Evolutionary conservation across 2,329 filamentous ascomycete species (phyloP), one percentile per base, ranked within the genome.

Genomic region (Amesomyces nigricolor): DNA sequence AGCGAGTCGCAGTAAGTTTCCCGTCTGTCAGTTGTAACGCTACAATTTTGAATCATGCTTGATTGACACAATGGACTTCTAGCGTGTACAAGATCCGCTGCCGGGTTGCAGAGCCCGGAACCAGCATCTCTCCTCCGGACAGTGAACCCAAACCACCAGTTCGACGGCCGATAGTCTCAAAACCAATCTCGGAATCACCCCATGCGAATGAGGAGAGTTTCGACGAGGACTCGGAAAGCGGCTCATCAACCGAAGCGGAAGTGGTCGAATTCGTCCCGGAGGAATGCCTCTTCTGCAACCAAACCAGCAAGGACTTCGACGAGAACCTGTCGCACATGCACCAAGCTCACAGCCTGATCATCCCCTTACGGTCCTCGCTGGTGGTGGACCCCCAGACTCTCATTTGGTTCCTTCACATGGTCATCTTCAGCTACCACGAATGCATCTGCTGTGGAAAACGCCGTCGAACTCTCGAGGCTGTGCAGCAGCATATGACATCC

Each of bases 381-480:
- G 57, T 68, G 1, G 73, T 79, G 9, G 77, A 81, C 52, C 57
- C 75, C 2, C 73, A 75, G 37, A 73, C 74, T 0, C 64, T 82
- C 2, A 66, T 81, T 37, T 61, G 67, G 40, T 80, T 80, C 52
- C 65, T 81, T 0, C 71, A 75, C 51, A 69, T 78, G 8, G 65
- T 81, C 17, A 74, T 81, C 13, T 73, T 68, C 17, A 71, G 64
- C 0, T 79, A 78, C 52, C 67, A 68, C 16, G 76, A 80, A 63
- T 82, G 79, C 56, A 68, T 82, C 38, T 72, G 70, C 17, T 82
- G 79, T 58, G 75, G 75, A 1, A 75, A 69, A 13, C 65, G 72
- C 38, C 70, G 75, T 32, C 63, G 64, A 0, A 76, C 73, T 0
- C 66, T 68, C 0, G 68, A 76, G 48, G 79, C 72, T 0, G 73